These are phyloP conservation scores for Schrenkiella parvula DNA, from an alignment of 345 rosid genomes.

Conservation along the genomic window DNA sequence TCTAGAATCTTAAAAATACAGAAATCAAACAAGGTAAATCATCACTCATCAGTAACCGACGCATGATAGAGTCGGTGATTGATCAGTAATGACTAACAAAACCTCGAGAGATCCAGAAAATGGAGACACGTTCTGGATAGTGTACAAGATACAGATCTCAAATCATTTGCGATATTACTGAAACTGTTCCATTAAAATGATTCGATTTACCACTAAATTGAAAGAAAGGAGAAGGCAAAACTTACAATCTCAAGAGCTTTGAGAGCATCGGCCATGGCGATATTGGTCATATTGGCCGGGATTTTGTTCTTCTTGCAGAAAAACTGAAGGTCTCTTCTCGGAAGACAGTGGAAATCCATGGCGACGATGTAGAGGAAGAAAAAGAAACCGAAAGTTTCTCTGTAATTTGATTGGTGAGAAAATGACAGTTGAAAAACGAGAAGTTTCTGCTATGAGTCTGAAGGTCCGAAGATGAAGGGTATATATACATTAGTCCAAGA, in stretches of 20 bases:
- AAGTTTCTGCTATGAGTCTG: slow-evolving; percentile 22
- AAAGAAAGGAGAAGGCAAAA: not conserved
- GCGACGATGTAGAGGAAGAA: not conserved
- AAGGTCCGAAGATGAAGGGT: slow-evolving; percentile 10
- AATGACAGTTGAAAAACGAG: slow-evolving; percentile 29
- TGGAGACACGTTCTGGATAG: not conserved
- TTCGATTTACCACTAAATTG: not conserved
- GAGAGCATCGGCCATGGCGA: slow-evolving; percentile 94
- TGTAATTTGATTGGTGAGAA: not conserved
- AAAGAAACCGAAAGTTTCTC: not conserved
- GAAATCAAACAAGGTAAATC: not conserved
- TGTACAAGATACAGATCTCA: not conserved
- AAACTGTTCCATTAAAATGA: not conserved
- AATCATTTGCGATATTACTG: not conserved
- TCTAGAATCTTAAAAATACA: not conserved
- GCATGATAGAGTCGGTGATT: not conserved
- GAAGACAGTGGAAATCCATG: slow-evolving; percentile 75
- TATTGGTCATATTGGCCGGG: slow-evolving; percentile 80
- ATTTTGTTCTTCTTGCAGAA: slow-evolving; percentile 95
- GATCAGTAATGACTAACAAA: not conserved
- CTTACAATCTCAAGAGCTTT: slow-evolving; percentile 60
- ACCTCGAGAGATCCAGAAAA: not conserved
- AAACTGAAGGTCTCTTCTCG: slow-evolving; percentile 85
- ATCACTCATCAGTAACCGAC: too few species aligned
- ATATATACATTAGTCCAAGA: slow-evolving; percentile 14